Evolutionary conservation across 2,329 filamentous ascomycete species (phyloP).

Genomic region (Penicillium sp.): DNA sequence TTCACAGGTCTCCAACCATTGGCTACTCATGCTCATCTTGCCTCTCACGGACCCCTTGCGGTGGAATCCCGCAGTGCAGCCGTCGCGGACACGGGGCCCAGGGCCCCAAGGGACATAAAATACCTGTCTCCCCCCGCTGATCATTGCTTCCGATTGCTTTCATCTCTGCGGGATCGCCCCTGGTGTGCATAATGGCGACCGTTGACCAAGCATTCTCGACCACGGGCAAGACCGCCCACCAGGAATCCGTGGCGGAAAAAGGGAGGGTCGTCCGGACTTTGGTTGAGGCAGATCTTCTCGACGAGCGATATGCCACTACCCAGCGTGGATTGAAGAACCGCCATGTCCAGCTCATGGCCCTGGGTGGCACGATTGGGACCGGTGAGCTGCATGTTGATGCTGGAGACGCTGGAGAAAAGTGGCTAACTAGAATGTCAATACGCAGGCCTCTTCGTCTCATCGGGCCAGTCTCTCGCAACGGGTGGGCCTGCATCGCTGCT

Average conservation of each 20-base stretch:
- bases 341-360: conserved; percentile 36
- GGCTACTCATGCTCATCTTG: too few species aligned
- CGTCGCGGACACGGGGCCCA: too few species aligned
- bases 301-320: conserved; percentile 41
- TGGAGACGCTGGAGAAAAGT: background rate
- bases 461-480: conserved; percentile 52
- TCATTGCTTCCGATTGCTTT: too few species aligned
- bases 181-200: too few species aligned
- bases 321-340: conserved; percentile 44
- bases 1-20: too few species aligned
- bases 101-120: too few species aligned
- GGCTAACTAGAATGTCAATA: background rate
- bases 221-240: too few species aligned
- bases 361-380: conserved; percentile 52
- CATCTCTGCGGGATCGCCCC: too few species aligned
- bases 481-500: conserved; percentile 54
- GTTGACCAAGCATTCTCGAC: too few species aligned
- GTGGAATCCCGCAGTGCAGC: too few species aligned
- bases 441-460: conserved; percentile 51
- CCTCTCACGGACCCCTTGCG: too few species aligned
- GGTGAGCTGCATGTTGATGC: conserved; percentile 23
- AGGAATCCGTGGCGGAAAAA: conserved; percentile 11
- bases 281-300: conserved; percentile 41
- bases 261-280: conserved; percentile 18
- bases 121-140: too few species aligned